Conservation (phyloP, 768 basidiomycete species). For the Russula ochroleuca region DNA sequence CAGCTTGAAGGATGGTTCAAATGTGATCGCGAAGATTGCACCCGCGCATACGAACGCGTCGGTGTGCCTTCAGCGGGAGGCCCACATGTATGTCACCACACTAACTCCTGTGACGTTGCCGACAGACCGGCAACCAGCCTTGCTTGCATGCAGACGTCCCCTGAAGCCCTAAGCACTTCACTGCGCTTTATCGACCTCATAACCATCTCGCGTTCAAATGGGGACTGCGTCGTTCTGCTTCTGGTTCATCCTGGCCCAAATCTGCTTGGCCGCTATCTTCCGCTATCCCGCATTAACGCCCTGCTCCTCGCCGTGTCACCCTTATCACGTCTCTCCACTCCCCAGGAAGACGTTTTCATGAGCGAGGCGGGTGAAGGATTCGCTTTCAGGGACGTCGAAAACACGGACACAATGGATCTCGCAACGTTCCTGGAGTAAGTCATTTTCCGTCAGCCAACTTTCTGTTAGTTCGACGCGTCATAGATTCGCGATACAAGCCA, state of each 20-base stretch:
- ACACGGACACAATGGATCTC: conserved; percentile 69
- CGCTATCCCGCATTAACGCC: conserved; percentile 60
- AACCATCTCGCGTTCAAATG: conserved; percentile 59
- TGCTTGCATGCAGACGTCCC: conserved; percentile 44
- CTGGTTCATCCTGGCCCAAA: conserved; percentile 68
- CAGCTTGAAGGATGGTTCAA: conserved; percentile 64
- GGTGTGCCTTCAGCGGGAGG: conserved; percentile 67
- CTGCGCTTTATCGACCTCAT: conserved; percentile 61
- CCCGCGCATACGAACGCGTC: conserved; percentile 68
- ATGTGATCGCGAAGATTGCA: conserved; percentile 68
- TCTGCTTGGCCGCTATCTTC: conserved; percentile 65
- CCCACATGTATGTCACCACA: conserved; percentile 50
- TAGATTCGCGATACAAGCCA: conserved; percentile 73
- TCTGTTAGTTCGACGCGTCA: conserved; percentile 15
- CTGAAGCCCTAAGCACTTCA: conserved; percentile 51
- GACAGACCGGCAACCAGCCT: conserved; percentile 38
- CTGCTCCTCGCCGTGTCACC: conserved; percentile 54
- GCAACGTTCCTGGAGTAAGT: conserved; percentile 69
- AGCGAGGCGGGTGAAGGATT: conserved; percentile 43
- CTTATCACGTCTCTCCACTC: conserved; percentile 41
- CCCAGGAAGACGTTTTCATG: conserved; percentile 51
- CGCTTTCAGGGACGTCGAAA: conserved; percentile 48
- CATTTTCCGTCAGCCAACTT: not conserved
- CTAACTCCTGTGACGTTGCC: not conserved
- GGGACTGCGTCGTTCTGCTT: conserved; percentile 67